Percentiles rank a stretch among this genome's conserved stretches.
These are phyloP conservation scores for Aegilops sharonensis DNA, from an alignment of 176 grass and related monocot species.

Conservation along the genomic window DNA sequence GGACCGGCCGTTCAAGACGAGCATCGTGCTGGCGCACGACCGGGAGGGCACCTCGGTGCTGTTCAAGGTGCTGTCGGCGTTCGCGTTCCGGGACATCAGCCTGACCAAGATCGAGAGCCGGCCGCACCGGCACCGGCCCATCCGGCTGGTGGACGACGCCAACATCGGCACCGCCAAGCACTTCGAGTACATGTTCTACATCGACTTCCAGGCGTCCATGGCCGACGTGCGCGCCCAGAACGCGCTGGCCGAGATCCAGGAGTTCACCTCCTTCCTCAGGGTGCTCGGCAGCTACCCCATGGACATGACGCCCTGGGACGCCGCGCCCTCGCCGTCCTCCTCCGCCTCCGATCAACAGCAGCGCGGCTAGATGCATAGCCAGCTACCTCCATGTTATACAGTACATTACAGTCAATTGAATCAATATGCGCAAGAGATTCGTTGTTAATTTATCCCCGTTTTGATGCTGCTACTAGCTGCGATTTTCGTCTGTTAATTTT, in stretches of 20 bases:
- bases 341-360: not conserved
- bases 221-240: conserved; percentile 85
- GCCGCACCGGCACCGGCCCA: conserved; percentile 56
- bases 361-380: not conserved
- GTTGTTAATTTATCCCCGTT: not conserved
- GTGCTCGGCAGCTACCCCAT: conserved; percentile 96
- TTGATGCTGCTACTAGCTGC: not conserved
- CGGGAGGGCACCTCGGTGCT: conserved; percentile 71
- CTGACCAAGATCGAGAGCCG: conserved; percentile 91
- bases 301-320: conserved; percentile 81
- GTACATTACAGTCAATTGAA: too few species aligned
- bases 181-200: conserved; percentile 95
- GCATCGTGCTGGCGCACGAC: conserved; percentile 90
- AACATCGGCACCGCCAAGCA: conserved; percentile 76
- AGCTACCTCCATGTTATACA: too few species aligned
- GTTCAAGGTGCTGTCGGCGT: conserved; percentile 88
- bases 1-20: conserved; percentile 84
- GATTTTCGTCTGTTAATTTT: not conserved
- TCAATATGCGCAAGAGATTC: not conserved
- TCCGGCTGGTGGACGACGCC: conserved; percentile 66
- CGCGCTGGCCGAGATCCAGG: conserved; percentile 89
- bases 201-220: conserved; percentile 92
- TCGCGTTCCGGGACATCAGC: conserved; percentile 85
- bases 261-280: conserved; percentile 90
- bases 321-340: conserved; percentile 1